Base-by-base conservation (phyloP, 495 filamentous ascomycete species). In the Cercophora scortea region DNA sequence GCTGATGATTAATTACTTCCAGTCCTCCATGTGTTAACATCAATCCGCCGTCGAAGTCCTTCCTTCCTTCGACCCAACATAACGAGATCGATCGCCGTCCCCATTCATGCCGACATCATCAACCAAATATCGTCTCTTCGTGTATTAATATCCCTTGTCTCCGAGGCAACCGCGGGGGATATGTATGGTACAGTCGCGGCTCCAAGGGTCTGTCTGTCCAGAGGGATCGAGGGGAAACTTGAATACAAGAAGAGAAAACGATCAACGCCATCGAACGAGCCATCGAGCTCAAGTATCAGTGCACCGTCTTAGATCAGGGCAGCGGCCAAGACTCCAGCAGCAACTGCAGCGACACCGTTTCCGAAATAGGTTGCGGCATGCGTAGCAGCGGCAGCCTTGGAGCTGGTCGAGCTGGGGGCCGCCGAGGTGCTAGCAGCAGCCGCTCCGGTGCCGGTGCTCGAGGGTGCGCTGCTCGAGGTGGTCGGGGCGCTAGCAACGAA, bases 301-400 rank as follows among this genome's bases (percentile, higher is more conserved):
- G 15, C 18, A 13, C 16, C 44, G 19, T 43, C 42, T 57, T 54
- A 67, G 50, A 69, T 61, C 49, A 70, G 55, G 18, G 59, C 61
- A 44, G 61, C 64, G 41, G 66, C 67, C 36, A 70, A 57, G 16
- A 70, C 61, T 38, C 67, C 67, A 12, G 60, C 65, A 36, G 65
- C 67, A 25, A 65, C 50, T 12, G 56, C 60, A 25, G 61, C 67
- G 25, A 56, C 43, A 33, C 61, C 61, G 42, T 66, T 68, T 50
- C 65, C 66, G 44, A 66, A 33, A 44, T 43, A 45, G 42, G 52
- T 51, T 9, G 55, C 52, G 41, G 63, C 62, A 25, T 64, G 50
- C 32, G 61, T 65, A 13, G 64, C 47, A 35, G 55, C 60, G 36
- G 58, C 59, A 36, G 25, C 57, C 12, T 16, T 45, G 8, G 56